phyloP scores from a whole-genome alignment of 176 grass and related monocot genomes.

The Neostapfia colusana region DNA sequence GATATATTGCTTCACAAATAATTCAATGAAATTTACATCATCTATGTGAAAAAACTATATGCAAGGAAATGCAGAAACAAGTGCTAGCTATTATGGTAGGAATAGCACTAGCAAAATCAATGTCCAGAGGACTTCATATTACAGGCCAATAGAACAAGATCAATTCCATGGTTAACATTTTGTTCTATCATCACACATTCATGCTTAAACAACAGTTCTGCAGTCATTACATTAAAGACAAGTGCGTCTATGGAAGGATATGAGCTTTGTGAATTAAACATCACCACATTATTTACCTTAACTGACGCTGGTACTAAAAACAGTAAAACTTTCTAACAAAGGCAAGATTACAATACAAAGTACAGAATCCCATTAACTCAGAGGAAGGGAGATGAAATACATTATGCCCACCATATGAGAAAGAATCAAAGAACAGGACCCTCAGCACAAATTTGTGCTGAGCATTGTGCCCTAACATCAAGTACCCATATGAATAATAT shows the following conservation, averaged over 20 bases:
- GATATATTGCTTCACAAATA: constrained; percentile 19
- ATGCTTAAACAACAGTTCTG: not conserved
- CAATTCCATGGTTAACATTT: not conserved
- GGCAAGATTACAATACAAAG: constrained; percentile 20
- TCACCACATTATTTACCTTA: not conserved
- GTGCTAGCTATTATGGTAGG: not conserved
- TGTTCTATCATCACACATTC: constrained; percentile 2
- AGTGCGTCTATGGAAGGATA: not conserved
- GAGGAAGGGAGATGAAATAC: constrained; percentile 1
- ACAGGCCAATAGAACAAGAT: not conserved
- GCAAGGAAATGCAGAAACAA: constrained; percentile 2
- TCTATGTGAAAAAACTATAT: not conserved
- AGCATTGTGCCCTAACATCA: not conserved
- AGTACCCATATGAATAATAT: not conserved
- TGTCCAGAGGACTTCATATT: not conserved
- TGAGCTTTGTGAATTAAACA: not conserved
- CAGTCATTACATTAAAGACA: not conserved
- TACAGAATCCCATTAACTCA: constrained; percentile 10
- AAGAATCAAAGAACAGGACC: not conserved
- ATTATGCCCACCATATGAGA: not conserved
- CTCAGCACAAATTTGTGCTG: not conserved
- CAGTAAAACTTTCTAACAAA: constrained; percentile 1
- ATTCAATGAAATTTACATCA: constrained; percentile 16
- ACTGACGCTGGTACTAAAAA: not conserved
- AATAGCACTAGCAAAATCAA: not conserved